Evolutionary conservation across 192 early-diverging fungal species (phyloP), one percentile per base, ranked within the genome.

Genomic region (Physocladia obscura): DNA sequence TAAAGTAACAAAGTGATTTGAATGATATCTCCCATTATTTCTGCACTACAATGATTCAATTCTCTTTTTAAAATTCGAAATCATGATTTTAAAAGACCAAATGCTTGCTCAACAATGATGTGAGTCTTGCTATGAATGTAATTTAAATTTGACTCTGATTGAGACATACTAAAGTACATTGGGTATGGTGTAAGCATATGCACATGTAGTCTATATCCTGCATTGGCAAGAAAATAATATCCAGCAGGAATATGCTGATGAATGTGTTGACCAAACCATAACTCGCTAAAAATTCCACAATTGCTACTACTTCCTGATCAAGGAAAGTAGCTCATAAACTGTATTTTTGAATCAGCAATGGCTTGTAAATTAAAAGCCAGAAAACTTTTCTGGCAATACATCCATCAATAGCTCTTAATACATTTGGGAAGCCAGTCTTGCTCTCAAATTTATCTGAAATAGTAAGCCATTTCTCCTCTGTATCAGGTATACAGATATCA

Each of bases 201-300:
- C 50, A 26, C 21, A n/a, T 26, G 29, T 11, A 52, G 21, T 52
- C 29, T n/a, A 52, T 52, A 52, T 11, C 50, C 50, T 8, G 50
- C 50, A n/a, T 52, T 27, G 29, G 50, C 50, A 52, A 52, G 50
- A 52, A 27, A 52, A 52, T 52, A 4, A n/a, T 8, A 26, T n/a
- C 6, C 21, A n/a, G n/a, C n/a, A n/a, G n/a, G n/a, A n/a, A n/a
- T n/a, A n/a, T n/a, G n/a, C n/a, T n/a, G n/a, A n/a, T n/a, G n/a
- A n/a, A n/a, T 52, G 50, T 52, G 4, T 52, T 52, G 50, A 21
- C 50, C 50, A 52, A 52, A 52, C 50, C 50, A 52, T 4, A 21
- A 52, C 4, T 27, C 21, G 21, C 29, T 52, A 27, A 52, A 52
- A 4, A n/a, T 27, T 52, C n/a, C n/a, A n/a, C n/a, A 27, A 27